Evolutionary conservation across 257 asterid genomes (phyloP), one percentile per base, ranked within the genome.

Genomic region (Solanum pinnatisectum): DNA sequence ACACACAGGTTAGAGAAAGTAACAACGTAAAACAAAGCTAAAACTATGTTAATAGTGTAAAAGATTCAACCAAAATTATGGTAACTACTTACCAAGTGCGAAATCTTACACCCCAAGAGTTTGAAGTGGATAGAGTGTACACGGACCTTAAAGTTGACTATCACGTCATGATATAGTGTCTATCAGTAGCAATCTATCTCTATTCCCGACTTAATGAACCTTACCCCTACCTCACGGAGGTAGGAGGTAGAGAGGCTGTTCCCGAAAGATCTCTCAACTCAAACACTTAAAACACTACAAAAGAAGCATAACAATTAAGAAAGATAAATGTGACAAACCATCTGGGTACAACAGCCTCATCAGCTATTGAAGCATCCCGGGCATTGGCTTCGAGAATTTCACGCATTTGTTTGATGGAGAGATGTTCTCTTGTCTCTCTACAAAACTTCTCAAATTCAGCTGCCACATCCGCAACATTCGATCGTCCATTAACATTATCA

Each of bases 261-360:
- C 3, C 6, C 3, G 0, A 60, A 23, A 1, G 14, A 60, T 11
- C 15, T 42, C 32, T 63, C 14, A 4, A 23, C 30, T 60, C 30
- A 4, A 60, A 10, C 15, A 30, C 73, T 11, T 67, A 14, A 68
- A 32, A 3, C 77, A 70, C 12, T 68, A 13, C 1, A 32, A 70
- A 30, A 12, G 22, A 70, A 70, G 20, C n/a, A 70, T 15, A 32
- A 70, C 13, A 70, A 32, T 30, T 14, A 70, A 14, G 5, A 70
- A 65, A 27, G 12, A 70, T 16, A 15, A 70, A 71, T 14, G 12
- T 27, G 23, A 88, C 90, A 85, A 79, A 96, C 99, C 99, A 97
- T 95, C 91, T 91, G 5, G 98, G 96, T 33, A 97, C 98, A 73
- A 97, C 96, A 14, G 96, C 98, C 36, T 94, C 99, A 67, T 95